A percentile compares a stretch with the other conserved stretches of the same genome.
phyloP scores from a whole-genome alignment of 1,284 basidiomycete genomes.

The Fomitopsis schrenkii region DNA sequence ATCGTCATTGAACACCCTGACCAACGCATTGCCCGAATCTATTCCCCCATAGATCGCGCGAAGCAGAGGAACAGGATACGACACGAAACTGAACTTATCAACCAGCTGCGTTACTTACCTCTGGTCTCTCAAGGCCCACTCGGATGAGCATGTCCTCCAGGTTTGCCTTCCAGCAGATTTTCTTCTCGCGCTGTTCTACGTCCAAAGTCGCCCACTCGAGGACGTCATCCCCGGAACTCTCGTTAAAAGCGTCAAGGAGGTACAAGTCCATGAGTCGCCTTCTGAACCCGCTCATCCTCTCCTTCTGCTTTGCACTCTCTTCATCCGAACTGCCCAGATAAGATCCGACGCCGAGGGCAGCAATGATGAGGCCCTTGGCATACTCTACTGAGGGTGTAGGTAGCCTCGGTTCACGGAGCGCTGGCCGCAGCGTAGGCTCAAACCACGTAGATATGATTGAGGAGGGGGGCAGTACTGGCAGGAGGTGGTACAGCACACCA shows the following conservation, averaged over 20 bases:
- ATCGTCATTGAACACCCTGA: too few relatives aligned
- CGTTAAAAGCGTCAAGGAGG: constrained; percentile 69
- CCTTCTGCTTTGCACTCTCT: constrained; percentile 38
- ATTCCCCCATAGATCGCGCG: too few relatives aligned
- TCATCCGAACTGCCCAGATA: constrained; percentile 15
- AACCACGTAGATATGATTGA: constrained; percentile 76
- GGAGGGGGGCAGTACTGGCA: constrained; percentile 52
- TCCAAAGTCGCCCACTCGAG: constrained; percentile 69
- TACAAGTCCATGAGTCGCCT: constrained; percentile 68
- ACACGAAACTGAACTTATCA: background rate
- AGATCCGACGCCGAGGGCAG: constrained; percentile 39
- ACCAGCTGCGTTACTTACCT: constrained; percentile 41
- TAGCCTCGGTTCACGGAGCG: constrained; percentile 69
- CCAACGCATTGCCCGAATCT: too few relatives aligned
- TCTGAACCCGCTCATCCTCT: constrained; percentile 60
- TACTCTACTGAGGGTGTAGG: constrained; percentile 49
- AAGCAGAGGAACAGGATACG: too few relatives aligned
- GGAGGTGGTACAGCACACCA: constrained; percentile 57
- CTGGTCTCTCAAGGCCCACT: constrained; percentile 55
- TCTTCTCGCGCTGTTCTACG: constrained; percentile 52
- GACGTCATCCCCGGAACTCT: constrained; percentile 65
- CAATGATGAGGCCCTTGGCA: constrained; percentile 69
- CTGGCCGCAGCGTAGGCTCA: constrained; percentile 70
- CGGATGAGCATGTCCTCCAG: constrained; percentile 68
- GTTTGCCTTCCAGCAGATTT: constrained; percentile 68